Conservation (phyloP, 768 basidiomycete species). For the Trametopsis cervina region DNA sequence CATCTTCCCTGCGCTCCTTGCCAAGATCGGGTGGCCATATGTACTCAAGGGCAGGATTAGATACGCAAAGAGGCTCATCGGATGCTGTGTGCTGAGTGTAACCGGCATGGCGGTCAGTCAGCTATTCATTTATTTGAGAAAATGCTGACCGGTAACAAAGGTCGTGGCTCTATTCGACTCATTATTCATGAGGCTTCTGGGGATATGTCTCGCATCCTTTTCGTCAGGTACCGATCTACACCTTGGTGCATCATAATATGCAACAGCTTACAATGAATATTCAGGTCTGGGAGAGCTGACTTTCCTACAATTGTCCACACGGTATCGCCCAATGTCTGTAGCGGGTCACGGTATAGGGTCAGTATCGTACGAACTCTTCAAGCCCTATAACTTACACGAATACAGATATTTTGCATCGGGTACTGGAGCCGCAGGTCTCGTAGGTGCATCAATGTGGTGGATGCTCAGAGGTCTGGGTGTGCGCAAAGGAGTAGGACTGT, state of each 20-base stretch:
- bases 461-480: constrained; percentile 82
- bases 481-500: constrained; percentile 72
- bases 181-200: constrained; percentile 64
- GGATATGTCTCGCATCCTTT: constrained; percentile 79
- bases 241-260: too few relatives aligned
- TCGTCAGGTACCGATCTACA: constrained; percentile 82
- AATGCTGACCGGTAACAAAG: constrained; percentile 29
- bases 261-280: not conserved
- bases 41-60: constrained; percentile 79
- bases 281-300: constrained; percentile 90
- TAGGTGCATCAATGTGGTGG: constrained; percentile 95
- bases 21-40: constrained; percentile 92
- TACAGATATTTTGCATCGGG: constrained; percentile 86
- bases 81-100: constrained; percentile 71
- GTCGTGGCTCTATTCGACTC: constrained; percentile 68
- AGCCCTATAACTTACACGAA: too few relatives aligned
- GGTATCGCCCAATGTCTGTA: constrained; percentile 60
- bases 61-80: constrained; percentile 66
- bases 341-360: constrained; percentile 81
- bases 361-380: too few relatives aligned
- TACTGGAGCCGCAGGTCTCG: constrained; percentile 90
- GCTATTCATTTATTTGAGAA: too few relatives aligned
- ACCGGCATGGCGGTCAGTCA: constrained; percentile 79
- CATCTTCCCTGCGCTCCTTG: constrained; percentile 79
- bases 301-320: constrained; percentile 88